Percentiles rank a stretch among this genome's conserved stretches.
These are phyloP conservation scores for Trichosporon faecale DNA, from an alignment of 1,284 basidiomycete genomes.

Conservation along the genomic window DNA sequence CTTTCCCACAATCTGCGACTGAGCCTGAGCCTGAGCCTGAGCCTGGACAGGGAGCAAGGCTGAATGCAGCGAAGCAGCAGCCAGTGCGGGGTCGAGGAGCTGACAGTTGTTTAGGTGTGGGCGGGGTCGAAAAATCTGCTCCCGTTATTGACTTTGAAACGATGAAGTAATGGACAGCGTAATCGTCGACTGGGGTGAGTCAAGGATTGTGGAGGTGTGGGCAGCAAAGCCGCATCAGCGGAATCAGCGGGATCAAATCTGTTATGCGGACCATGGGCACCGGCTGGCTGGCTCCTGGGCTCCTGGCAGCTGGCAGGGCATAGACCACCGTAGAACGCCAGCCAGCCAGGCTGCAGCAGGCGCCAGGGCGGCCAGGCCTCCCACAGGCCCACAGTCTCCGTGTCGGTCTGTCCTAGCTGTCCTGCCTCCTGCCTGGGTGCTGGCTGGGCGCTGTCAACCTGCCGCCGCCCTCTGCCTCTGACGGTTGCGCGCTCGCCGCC, in stretches of 20 bases:
- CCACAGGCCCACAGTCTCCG: neutral
- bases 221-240: neutral
- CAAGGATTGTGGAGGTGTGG: neutral
- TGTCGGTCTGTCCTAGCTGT: neutral
- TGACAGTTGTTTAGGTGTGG: neutral
- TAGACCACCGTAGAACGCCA: neutral
- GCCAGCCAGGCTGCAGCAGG: neutral
- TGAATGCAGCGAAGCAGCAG: too few relatives aligned
- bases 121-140: neutral
- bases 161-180: constrained; percentile 4
- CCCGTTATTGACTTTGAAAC: neutral
- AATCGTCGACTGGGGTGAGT: neutral
- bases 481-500: neutral
- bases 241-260: neutral
- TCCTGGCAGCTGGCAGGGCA: neutral
- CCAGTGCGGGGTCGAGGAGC: neutral
- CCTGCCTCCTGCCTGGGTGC: neutral
- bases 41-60: too few relatives aligned
- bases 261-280: neutral
- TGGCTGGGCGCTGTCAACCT: neutral
- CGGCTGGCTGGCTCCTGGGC: neutral
- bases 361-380: neutral
- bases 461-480: too few relatives aligned
- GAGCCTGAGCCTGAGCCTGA: neutral
- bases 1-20: neutral